Evolutionary conservation across 768 basidiomycete genomes (phyloP).

Genomic region (Leucosporidium scottii): DNA sequence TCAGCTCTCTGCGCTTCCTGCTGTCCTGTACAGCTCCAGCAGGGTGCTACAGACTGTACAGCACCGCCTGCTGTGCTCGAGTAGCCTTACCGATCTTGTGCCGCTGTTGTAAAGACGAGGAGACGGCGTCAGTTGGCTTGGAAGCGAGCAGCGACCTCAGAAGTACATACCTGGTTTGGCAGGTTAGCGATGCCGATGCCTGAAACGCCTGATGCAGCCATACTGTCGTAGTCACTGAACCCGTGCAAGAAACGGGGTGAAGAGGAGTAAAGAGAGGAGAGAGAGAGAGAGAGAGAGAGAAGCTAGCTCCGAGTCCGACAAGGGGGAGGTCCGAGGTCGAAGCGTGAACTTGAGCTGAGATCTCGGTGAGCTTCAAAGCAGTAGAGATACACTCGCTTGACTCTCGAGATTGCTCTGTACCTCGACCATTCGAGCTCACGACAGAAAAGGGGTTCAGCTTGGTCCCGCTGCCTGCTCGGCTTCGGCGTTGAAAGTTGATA

Average conservation of each 20-base stretch:
- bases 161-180: slow-evolving; percentile 74
- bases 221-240: no score
- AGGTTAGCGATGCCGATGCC: slow-evolving; percentile 76
- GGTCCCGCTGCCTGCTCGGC: neutral
- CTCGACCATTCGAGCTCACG: no score
- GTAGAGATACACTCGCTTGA: no score
- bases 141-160: neutral
- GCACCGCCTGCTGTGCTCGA: no score
- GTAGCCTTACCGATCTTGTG: slow-evolving; percentile 66
- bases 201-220: neutral
- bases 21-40: neutral
- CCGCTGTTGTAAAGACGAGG: slow-evolving; percentile 51
- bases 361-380: neutral
- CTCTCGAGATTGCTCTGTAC: no score
- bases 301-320: no score
- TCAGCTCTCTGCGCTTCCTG: neutral
- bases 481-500: no score
- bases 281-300: no score
- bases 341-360: neutral
- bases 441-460: neutral
- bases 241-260: no score
- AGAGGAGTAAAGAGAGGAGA: no score
- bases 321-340: no score
- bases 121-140: slow-evolving; percentile 1
- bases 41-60: no score